A percentile compares a stretch with the other conserved stretches of the same genome.
phyloP scores from a whole-genome alignment of 1,284 basidiomycete species.

The Inonotus hispidus region DNA sequence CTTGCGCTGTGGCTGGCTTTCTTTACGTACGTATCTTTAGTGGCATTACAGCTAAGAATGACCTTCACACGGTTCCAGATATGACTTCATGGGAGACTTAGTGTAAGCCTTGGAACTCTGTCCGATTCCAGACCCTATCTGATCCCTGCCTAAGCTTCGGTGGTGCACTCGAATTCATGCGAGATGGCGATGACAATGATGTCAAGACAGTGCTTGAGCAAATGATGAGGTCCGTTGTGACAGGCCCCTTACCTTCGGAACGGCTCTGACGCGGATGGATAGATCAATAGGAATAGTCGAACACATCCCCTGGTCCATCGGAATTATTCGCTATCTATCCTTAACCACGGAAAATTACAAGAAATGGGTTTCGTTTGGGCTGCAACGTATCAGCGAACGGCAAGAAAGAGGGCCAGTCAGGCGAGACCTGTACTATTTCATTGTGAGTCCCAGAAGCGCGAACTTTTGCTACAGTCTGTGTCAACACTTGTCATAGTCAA shows the following conservation, averaged over 20 bases:
- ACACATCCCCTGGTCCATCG: constrained; percentile 8
- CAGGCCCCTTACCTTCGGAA: neutral
- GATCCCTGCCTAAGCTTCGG: constrained; percentile 24
- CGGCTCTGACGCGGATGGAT: neutral
- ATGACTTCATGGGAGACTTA: constrained; percentile 37
- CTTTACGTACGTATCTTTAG: constrained; percentile 21
- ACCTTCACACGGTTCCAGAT: constrained; percentile 20
- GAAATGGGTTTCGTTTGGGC: constrained; percentile 11
- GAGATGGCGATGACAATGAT: constrained; percentile 21
- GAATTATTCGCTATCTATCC: neutral
- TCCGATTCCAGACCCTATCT: neutral
- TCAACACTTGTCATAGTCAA: constrained; percentile 22
- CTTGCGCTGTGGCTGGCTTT: constrained; percentile 32
- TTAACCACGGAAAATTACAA: neutral
- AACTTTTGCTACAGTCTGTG: neutral
- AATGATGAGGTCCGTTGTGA: constrained; percentile 7
- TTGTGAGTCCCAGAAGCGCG: constrained; percentile 26
- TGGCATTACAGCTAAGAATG: neutral
- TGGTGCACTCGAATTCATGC: constrained; percentile 16
- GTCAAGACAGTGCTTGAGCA: constrained; percentile 16
- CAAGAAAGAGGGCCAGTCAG: constrained; percentile 22
- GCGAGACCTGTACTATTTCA: constrained; percentile 35
- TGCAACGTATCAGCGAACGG: constrained; percentile 15
- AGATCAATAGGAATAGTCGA: constrained; percentile 8
- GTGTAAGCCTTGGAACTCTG: constrained; percentile 20